Evolutionary conservation across 2,329 filamentous ascomycete genomes (phyloP).

Genomic region (Salinomyces thailandicus): DNA sequence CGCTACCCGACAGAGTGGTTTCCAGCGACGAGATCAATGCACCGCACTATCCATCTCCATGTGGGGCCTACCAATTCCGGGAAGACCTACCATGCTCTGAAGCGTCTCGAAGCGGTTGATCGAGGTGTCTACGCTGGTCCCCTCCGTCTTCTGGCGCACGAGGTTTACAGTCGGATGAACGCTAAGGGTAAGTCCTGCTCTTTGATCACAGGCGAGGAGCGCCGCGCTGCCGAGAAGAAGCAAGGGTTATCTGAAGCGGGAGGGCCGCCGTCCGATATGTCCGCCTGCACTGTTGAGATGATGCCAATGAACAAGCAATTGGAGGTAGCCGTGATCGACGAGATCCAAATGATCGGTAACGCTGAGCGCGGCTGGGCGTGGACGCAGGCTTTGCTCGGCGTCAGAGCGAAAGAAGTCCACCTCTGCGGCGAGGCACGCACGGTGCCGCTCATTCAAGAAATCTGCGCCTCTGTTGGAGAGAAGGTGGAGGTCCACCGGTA

Average conservation of each 20-base stretch:
- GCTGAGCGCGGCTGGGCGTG: constrained; percentile 78
- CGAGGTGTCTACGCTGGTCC: constrained; percentile 85
- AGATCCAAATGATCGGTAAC: constrained; percentile 94
- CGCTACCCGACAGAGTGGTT: constrained; percentile 91
- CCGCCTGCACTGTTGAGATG: constrained; percentile 94
- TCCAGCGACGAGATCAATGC: constrained; percentile 66
- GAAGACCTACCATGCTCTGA: constrained; percentile 90
- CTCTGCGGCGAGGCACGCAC: constrained; percentile 83
- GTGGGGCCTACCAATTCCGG: constrained; percentile 96
- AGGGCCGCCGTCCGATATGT: constrained; percentile 28
- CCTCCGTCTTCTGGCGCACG: constrained; percentile 76
- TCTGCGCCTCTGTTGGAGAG: constrained; percentile 74
- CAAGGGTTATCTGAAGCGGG: too few species aligned
- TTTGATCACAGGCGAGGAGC: constrained; percentile 84
- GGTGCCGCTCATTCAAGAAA: constrained; percentile 63
- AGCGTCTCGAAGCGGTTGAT: constrained; percentile 65
- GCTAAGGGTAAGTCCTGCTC: constrained; percentile 68
- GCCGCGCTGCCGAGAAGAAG: constrained; percentile 46
- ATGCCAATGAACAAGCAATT: constrained; percentile 49
- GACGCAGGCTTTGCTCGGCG: constrained; percentile 80
- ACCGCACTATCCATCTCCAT: constrained; percentile 79
- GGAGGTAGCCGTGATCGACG: constrained; percentile 92
- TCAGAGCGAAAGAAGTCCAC: constrained; percentile 81
- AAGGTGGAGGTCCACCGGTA: constrained; percentile 73
- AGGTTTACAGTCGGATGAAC: constrained; percentile 81